Conservation (phyloP, 768 basidiomycete genomes). For the Tubosaeta sp. region DNA sequence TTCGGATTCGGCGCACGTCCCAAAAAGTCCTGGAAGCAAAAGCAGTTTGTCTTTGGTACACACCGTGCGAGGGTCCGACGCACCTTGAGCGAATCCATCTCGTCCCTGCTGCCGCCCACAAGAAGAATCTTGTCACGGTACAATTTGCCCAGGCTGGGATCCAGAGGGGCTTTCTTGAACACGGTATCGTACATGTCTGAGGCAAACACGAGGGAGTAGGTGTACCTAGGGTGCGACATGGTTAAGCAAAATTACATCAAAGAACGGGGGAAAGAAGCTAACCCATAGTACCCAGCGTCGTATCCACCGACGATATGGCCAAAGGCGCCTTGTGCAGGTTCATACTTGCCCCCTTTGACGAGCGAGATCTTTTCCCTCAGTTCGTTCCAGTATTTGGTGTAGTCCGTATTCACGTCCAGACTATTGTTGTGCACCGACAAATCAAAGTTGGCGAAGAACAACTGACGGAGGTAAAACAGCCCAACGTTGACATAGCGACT, state of each 20-base stretch:
- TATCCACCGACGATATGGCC: slow-evolving; percentile 77
- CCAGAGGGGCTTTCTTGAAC: slow-evolving; percentile 77
- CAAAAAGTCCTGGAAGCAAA: slow-evolving; percentile 58
- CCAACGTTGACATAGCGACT: slow-evolving; percentile 81
- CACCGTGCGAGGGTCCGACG: background rate
- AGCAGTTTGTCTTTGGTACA: background rate
- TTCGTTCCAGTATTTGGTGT: slow-evolving; percentile 76
- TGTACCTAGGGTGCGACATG: slow-evolving; percentile 43
- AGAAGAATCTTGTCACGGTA: slow-evolving; percentile 76
- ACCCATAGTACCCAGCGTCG: slow-evolving; percentile 62
- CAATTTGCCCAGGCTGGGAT: slow-evolving; percentile 56
- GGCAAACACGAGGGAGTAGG: slow-evolving; percentile 66
- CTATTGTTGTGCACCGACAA: slow-evolving; percentile 23
- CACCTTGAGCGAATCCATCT: slow-evolving; percentile 72
- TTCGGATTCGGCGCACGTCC: slow-evolving; percentile 69
- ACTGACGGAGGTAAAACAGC: slow-evolving; percentile 61
- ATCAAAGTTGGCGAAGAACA: slow-evolving; percentile 60
- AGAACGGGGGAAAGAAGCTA: too few relatives aligned
- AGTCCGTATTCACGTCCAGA: slow-evolving; percentile 57
- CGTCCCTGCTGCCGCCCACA: slow-evolving; percentile 72
- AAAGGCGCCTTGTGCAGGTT: slow-evolving; percentile 71
- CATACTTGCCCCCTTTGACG: slow-evolving; percentile 52
- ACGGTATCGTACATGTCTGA: slow-evolving; percentile 65
- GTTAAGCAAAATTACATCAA: too few relatives aligned
- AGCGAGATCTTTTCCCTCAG: slow-evolving; percentile 67